These are phyloP conservation scores for Periconia digitata DNA, from an alignment of 2,329 filamentous ascomycete species.

Conservation along the genomic window DNA sequence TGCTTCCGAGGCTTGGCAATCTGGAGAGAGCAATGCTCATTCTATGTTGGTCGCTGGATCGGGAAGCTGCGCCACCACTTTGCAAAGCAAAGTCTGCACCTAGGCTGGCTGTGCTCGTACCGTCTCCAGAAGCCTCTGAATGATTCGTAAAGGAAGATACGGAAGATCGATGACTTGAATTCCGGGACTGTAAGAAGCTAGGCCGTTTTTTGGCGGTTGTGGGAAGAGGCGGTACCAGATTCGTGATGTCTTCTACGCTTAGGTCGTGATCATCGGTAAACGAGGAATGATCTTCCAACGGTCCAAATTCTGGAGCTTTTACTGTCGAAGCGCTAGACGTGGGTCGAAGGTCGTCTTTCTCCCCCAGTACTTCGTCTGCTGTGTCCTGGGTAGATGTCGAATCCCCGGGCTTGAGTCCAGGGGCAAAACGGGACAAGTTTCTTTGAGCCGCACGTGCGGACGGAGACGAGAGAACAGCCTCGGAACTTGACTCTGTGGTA, in stretches of 20 bases:
- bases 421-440: constrained; percentile 22
- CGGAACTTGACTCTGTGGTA: constrained; percentile 30
- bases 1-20: constrained; percentile 84
- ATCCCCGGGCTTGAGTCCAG: constrained; percentile 7
- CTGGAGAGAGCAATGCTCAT: constrained; percentile 65
- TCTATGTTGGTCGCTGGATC: constrained; percentile 33
- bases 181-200: constrained; percentile 57
- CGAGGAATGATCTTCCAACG: constrained; percentile 31
- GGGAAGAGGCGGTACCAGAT: constrained; percentile 20
- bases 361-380: constrained; percentile 3
- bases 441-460: constrained; percentile 46
- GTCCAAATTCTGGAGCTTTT: constrained; percentile 39
- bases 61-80: constrained; percentile 72
- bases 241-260: constrained; percentile 29
- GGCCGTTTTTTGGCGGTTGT: constrained; percentile 49
- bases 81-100: constrained; percentile 81
- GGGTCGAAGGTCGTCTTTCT: constrained; percentile 29
- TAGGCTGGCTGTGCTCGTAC: constrained; percentile 72
- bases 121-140: constrained; percentile 59
- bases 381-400: constrained; percentile 3
- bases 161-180: constrained; percentile 61
- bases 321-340: constrained; percentile 44
- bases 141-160: constrained; percentile 57
- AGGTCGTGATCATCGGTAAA: constrained; percentile 31
- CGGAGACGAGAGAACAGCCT: constrained; percentile 46